A percentile compares a stretch with the other conserved stretches of the same genome.
These are phyloP conservation scores for Sarocladium brachiariae DNA, from an alignment of 2,329 filamentous ascomycete species.

Conservation along the genomic window DNA sequence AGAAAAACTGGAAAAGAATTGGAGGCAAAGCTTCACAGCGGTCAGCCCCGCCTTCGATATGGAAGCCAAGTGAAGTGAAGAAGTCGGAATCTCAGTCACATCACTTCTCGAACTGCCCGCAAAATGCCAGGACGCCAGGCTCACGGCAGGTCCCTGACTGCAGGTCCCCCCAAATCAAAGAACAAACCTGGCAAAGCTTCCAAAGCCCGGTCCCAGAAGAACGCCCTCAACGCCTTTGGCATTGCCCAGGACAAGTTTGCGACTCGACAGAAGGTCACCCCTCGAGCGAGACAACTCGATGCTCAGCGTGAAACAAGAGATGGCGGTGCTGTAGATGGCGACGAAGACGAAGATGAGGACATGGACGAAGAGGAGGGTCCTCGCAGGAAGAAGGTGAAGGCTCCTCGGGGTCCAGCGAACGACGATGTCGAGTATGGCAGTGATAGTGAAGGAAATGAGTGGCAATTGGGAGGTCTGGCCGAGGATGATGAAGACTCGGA, in stretches of 20 bases:
- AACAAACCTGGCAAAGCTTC: slow-evolving; percentile 27
- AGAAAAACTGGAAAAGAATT: slow-evolving; percentile 9
- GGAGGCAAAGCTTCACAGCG: not conserved
- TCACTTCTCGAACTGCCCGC: no score
- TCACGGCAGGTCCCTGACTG: slow-evolving; percentile 46
- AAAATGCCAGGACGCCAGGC: slow-evolving; percentile 56
- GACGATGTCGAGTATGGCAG: slow-evolving; percentile 65
- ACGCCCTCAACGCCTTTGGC: slow-evolving; percentile 50
- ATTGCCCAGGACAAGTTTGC: slow-evolving; percentile 48
- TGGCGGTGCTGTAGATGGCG: slow-evolving; percentile 36
- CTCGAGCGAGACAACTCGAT: slow-evolving; percentile 45
- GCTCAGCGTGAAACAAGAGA: slow-evolving; percentile 39
- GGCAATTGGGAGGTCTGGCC: slow-evolving; percentile 62
- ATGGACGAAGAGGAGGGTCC: slow-evolving; percentile 41
- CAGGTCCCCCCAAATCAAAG: slow-evolving; percentile 21
- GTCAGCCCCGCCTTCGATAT: no score
- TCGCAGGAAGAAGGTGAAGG: slow-evolving; percentile 33
- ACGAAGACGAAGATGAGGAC: slow-evolving; percentile 38
- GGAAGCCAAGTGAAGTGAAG: no score
- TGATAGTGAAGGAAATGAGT: slow-evolving; percentile 80
- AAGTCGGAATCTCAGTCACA: no score
- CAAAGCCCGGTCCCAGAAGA: slow-evolving; percentile 41
- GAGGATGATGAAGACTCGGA: slow-evolving; percentile 56
- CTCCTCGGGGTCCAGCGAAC: slow-evolving; percentile 38
- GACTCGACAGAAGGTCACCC: slow-evolving; percentile 38